A percentile compares a stretch with the other conserved stretches of the same genome.
These are phyloP conservation scores for Neurospora discreta DNA, from an alignment of 495 filamentous ascomycete species.

Conservation along the genomic window DNA sequence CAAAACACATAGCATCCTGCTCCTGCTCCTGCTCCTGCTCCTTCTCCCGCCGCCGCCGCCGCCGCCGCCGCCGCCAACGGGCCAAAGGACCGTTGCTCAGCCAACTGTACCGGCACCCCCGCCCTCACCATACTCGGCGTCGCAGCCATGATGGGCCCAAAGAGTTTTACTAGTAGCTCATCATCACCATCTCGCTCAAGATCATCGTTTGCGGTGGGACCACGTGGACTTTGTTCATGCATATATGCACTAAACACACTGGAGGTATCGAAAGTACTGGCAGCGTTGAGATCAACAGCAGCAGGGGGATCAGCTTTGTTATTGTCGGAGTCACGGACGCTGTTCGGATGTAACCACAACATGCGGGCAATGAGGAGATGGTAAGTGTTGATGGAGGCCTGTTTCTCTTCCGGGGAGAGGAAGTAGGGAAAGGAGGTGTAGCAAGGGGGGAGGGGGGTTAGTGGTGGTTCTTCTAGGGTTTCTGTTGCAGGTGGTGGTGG, in stretches of 20 bases:
- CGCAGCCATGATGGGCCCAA: not conserved
- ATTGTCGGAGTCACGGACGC: not conserved
- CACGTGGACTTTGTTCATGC: not conserved
- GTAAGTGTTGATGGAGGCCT: not conserved
- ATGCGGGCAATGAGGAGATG: not conserved
- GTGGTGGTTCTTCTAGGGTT: not conserved
- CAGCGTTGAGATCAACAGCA: not conserved
- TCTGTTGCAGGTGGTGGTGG: not conserved
- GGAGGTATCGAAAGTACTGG: not conserved
- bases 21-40: not conserved
- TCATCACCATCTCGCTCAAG: not conserved
- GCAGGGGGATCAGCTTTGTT: not conserved
- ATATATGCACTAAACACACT: not conserved
- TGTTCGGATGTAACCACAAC: not conserved
- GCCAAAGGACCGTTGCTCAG: too few relatives aligned
- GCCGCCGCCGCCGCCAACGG: not conserved
- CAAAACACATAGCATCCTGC: not conserved
- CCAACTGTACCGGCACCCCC: not conserved
- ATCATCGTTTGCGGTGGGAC: too few relatives aligned
- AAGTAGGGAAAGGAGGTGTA: not conserved
- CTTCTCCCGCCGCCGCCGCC: not conserved
- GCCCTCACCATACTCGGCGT: not conserved
- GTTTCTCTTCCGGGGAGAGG: not conserved
- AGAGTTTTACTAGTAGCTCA: not conserved
- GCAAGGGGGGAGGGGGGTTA: not conserved